Evolutionary conservation across 257 asterid genomes (phyloP).

Genomic region (Scutellaria minor): DNA sequence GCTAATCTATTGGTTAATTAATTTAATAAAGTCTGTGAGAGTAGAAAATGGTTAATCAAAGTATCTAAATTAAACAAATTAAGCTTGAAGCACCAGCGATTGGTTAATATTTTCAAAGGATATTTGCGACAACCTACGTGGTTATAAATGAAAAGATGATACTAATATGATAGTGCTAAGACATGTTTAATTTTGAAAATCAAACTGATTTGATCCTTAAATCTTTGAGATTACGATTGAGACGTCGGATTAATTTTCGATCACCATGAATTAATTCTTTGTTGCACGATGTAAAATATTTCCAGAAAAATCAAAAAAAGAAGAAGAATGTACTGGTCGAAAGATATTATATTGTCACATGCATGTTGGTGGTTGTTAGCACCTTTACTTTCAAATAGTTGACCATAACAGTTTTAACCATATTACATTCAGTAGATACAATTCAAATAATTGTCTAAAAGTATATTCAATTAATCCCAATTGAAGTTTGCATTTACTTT

Average conservation of each 20-base stretch:
- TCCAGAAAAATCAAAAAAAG: not conserved
- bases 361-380: constrained; percentile 24
- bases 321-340: not conserved
- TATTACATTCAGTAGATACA: too few species aligned
- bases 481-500: too few species aligned
- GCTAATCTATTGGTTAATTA: too few species aligned
- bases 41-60: too few species aligned
- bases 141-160: too few species aligned
- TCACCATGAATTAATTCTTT: not conserved
- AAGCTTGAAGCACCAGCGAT: too few species aligned
- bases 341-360: constrained; percentile 9
- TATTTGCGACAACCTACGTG: too few species aligned
- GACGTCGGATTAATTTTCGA: constrained; percentile 22
- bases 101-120: too few species aligned
- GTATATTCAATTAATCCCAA: too few species aligned
- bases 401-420: not conserved
- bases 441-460: too few species aligned
- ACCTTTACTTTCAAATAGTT: not conserved
- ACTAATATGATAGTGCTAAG: constrained; percentile 12
- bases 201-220: constrained; percentile 32
- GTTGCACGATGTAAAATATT: constrained; percentile 27
- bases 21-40: too few species aligned
- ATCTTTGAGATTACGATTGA: constrained; percentile 30
- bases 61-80: too few species aligned
- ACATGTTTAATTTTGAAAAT: constrained; percentile 33